These are phyloP conservation scores for Kodamaea fukazawae DNA, from an alignment of 805 yeast genomes.

Conservation along the genomic window DNA sequence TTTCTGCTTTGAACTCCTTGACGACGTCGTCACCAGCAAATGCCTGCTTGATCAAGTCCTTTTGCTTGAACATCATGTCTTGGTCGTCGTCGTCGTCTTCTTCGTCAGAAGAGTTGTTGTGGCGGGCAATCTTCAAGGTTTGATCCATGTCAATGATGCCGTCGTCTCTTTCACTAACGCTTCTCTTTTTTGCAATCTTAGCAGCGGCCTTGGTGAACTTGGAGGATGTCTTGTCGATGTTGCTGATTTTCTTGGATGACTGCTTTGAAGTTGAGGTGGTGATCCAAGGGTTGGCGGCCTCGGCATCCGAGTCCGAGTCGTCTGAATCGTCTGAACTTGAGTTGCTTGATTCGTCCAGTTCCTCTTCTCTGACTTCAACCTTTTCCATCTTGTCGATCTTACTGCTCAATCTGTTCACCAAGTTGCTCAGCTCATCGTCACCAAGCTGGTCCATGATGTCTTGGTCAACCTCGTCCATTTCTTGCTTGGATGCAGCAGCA, in stretches of 20 bases:
- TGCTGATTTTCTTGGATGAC: conserved; percentile 26
- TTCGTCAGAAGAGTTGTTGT: conserved; percentile 39
- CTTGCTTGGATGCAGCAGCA: conserved; percentile 40
- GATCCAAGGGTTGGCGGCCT: conserved; percentile 39
- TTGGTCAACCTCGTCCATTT: conserved; percentile 32
- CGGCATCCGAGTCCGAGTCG: conserved; percentile 16
- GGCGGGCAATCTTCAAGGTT: conserved; percentile 46
- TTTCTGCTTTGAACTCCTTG: conserved; percentile 74
- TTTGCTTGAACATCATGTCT: conserved; percentile 65
- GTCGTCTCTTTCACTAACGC: conserved; percentile 31
- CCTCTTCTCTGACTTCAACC: conserved; percentile 26
- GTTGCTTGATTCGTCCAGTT: conserved; percentile 15
- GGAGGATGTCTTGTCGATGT: conserved; percentile 37
- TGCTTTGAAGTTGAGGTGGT: conserved; percentile 20
- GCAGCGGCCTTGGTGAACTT: conserved; percentile 38
- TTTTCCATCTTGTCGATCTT: conserved; percentile 15
- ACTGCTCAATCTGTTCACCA: conserved; percentile 39
- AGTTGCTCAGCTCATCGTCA: conserved; percentile 48
- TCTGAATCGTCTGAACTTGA: conserved; percentile 1
- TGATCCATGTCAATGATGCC: conserved; percentile 49
- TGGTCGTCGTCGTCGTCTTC: conserved; percentile 30
- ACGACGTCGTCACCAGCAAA: conserved; percentile 98
- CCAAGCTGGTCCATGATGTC: conserved; percentile 43
- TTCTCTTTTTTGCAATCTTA: conserved; percentile 39
- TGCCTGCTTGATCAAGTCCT: conserved; percentile 81